Evolutionary conservation across 495 filamentous ascomycete genomes (phyloP).

Genomic region (Aspergillus wentii): DNA sequence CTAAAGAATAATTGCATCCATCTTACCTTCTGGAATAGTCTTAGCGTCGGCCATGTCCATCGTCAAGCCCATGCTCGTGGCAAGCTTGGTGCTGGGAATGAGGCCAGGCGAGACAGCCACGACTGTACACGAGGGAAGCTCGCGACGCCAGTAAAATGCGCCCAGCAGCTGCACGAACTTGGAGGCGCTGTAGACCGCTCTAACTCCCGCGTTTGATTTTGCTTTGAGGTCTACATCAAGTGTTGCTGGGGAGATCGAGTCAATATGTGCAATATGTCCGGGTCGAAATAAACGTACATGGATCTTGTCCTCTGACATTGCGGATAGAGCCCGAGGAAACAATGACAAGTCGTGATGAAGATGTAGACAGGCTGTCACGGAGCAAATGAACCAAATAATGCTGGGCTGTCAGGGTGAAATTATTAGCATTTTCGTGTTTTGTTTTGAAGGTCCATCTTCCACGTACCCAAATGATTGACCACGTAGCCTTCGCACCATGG

Average conservation of each 20-base stretch:
- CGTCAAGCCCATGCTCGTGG: constrained; percentile 12
- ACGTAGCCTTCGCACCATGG: constrained; percentile 20
- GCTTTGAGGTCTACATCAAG: constrained; percentile 25
- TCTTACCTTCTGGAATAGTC: constrained; percentile 24
- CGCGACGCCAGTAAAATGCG: constrained; percentile 24
- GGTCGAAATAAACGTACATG: constrained; percentile 9
- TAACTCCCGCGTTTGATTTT: constrained; percentile 15
- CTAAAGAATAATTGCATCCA: not conserved
- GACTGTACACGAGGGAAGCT: constrained; percentile 17
- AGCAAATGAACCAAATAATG: constrained; percentile 23
- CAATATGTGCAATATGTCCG: not conserved
- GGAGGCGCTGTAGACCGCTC: constrained; percentile 20
- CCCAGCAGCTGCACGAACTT: constrained; percentile 23
- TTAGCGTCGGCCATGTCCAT: constrained; percentile 30
- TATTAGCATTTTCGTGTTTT: too few relatives aligned
- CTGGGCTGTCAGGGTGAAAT: too few relatives aligned
- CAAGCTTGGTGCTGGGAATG: constrained; percentile 23
- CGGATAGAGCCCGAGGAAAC: constrained; percentile 26
- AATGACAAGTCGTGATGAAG: constrained; percentile 19
- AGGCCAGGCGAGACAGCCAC: constrained; percentile 25
- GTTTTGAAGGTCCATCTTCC: not conserved
- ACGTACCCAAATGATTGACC: constrained; percentile 26
- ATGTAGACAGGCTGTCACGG: constrained; percentile 16
- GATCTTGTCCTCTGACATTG: constrained; percentile 17
- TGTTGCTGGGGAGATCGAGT: constrained; percentile 10